These are phyloP conservation scores for Ilyonectria robusta DNA, from an alignment of 2,329 filamentous ascomycete genomes.

Conservation along the genomic window DNA sequence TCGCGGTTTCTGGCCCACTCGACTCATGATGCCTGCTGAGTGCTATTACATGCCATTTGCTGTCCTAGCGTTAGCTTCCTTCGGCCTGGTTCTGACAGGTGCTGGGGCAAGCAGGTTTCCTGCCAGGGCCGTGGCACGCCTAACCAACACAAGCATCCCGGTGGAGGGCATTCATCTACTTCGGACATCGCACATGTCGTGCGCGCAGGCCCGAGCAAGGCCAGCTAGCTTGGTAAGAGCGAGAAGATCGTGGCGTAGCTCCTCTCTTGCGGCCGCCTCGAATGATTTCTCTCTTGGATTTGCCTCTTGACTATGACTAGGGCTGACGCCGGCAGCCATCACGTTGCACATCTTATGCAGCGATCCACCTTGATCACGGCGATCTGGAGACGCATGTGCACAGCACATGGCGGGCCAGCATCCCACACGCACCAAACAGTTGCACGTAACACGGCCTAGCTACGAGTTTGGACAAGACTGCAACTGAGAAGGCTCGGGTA, in stretches of 20 bases:
- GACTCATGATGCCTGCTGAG: constrained; percentile 46
- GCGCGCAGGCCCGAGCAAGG: constrained; percentile 23
- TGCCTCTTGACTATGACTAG: constrained; percentile 20
- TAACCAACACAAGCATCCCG: constrained; percentile 41
- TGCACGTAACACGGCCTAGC: constrained; percentile 5
- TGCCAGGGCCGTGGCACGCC: constrained; percentile 27
- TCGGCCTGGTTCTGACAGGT: constrained; percentile 32
- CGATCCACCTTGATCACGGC: constrained; percentile 16
- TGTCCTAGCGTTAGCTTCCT: constrained; percentile 30
- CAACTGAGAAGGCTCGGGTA: neutral
- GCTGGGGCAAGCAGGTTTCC: constrained; percentile 25
- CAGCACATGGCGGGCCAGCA: constrained; percentile 26
- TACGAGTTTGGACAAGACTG: constrained; percentile 4
- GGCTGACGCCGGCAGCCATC: constrained; percentile 21
- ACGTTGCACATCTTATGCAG: constrained; percentile 18
- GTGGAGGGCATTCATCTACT: constrained; percentile 32
- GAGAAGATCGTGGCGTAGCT: constrained; percentile 8
- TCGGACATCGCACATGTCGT: constrained; percentile 37
- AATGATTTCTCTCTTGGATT: constrained; percentile 4
- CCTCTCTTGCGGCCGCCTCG: constrained; percentile 10
- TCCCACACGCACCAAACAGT: constrained; percentile 8
- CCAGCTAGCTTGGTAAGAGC: constrained; percentile 11
- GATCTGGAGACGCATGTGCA: constrained; percentile 13
- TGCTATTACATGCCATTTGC: constrained; percentile 33
- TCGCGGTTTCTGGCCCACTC: constrained; percentile 31